Evolutionary conservation across 2,329 filamentous ascomycete genomes (phyloP).

Genomic region (Peltaster fructicola): DNA sequence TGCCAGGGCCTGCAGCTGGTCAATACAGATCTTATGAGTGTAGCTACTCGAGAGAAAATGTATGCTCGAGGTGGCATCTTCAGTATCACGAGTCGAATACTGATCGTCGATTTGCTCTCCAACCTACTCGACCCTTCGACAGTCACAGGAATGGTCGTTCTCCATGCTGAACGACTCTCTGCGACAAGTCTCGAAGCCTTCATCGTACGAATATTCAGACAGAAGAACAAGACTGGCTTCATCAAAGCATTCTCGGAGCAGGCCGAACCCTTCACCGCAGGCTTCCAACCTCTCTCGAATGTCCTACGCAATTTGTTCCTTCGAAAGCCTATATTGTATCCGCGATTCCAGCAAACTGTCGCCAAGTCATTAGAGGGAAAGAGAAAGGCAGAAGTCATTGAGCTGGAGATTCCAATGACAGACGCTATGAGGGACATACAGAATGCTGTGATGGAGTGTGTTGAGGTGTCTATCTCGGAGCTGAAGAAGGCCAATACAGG

Average conservation of each 20-base stretch:
- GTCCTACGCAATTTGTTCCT: conserved; percentile 91
- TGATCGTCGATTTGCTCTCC: conserved; percentile 88
- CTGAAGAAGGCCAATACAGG: conserved; percentile 80
- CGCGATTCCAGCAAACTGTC: conserved; percentile 80
- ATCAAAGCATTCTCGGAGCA: conserved; percentile 92
- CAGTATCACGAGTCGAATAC: conserved; percentile 86
- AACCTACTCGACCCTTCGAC: conserved; percentile 62
- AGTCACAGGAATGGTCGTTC: conserved; percentile 68
- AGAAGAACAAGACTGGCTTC: conserved; percentile 87
- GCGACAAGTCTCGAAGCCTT: conserved; percentile 88
- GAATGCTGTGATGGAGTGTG: conserved; percentile 85
- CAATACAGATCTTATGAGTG: conserved; percentile 85
- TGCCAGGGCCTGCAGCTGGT: conserved; percentile 77
- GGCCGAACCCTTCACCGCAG: conserved; percentile 74
- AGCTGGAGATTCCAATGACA: conserved; percentile 91
- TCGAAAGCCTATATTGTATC: conserved; percentile 76
- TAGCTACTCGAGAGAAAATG: conserved; percentile 75
- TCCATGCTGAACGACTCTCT: conserved; percentile 74
- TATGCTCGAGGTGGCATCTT: conserved; percentile 81
- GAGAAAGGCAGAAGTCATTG: conserved; percentile 89
- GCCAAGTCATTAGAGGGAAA: conserved; percentile 79
- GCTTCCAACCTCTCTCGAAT: conserved; percentile 71
- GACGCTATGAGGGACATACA: conserved; percentile 87
- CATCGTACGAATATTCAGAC: conserved; percentile 80
- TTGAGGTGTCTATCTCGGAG: conserved; percentile 86